Conservation (phyloP, 148 eudicot genomes). For the Rheum nobile region DNA sequence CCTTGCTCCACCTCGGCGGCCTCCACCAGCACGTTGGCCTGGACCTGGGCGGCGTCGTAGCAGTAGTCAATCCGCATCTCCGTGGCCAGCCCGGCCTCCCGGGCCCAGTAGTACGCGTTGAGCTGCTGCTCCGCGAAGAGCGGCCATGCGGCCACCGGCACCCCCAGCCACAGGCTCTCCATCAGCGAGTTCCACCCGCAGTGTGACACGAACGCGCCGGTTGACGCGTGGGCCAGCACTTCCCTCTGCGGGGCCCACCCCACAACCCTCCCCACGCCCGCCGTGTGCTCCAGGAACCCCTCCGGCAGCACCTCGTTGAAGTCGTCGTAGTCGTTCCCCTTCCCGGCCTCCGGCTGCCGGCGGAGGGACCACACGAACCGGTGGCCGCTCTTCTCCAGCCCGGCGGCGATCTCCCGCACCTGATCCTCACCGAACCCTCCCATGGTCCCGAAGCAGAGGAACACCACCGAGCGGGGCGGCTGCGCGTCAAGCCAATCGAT, state of each 20-base stretch:
- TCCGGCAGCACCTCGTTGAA: conserved; percentile 11
- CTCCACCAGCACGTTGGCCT: no score
- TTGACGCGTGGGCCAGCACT: conserved; percentile 10
- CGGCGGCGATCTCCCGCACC: conserved; percentile 4
- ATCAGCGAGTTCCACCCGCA: no score
- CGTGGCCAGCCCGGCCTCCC: no score
- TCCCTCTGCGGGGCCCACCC: conserved; percentile 12
- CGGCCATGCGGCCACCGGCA: no score
- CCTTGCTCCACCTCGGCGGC: no score
- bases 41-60: no score
- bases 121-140: no score
- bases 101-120: no score
- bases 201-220: conserved; percentile 16
- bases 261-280: conserved; percentile 9
- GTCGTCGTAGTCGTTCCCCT: not conserved
- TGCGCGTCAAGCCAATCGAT: no score
- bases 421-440: conserved; percentile 11
- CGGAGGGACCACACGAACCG: conserved; percentile 20
- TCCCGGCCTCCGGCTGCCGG: not conserved
- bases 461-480: no score
- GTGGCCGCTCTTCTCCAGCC: conserved; percentile 9
- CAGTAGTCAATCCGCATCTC: no score
- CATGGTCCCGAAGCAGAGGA: conserved; percentile 14
- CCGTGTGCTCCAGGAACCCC: conserved; percentile 16
- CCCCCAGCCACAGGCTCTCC: no score